Base-by-base conservation (phyloP, 768 basidiomycete genomes). In the Tephrocybe sp. region DNA sequence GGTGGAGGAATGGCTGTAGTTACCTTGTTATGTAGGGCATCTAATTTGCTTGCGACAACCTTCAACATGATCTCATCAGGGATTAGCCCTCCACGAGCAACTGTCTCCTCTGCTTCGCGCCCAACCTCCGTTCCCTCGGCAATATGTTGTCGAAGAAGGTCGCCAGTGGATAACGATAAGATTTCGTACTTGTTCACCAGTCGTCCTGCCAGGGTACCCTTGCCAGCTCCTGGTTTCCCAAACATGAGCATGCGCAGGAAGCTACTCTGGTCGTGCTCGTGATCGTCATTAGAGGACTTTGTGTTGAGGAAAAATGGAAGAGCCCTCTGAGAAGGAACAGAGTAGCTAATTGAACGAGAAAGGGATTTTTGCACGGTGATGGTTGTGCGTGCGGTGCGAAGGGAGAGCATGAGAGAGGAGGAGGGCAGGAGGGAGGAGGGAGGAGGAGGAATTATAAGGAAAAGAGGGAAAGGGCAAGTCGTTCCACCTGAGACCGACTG, bases 91-190 rank as follows among this genome's bases (percentile, higher is more conserved):
- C 93, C 93, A 13, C 77, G 73, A 7, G 89, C 88, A 23, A 97
- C 89, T 40, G 92, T 83, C 35, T 75, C 76, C 63, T 92, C 87
- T 1, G 89, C 93, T 60, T 83, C 71, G 49, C 71, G 69, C 0
- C 93, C 93, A 6, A 95, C 67, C 23, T 82, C 77, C 1, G 89
- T 90, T 78, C 75, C 71, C 57, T 89, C 82, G 12, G 78, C 74
- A 52, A 97, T 92, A 57, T 97, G 89, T 56, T 88, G 85, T 55
- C 93, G 76, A 58, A 97, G 70, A 34, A 95, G 72, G 65, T 97
- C 93, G 8, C 92, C 93, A 2, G 89, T 88, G 7, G 89, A 92
- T 43, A 95, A 68, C 7, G 84, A 78, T 38, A 85, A 59, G 46
- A 95, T 80, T 61, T 91, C 84, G 64, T 90, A 93, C 65, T 90